Conservation (phyloP, 202 grass and related monocot species). For the Zoysia matrella region DNA sequence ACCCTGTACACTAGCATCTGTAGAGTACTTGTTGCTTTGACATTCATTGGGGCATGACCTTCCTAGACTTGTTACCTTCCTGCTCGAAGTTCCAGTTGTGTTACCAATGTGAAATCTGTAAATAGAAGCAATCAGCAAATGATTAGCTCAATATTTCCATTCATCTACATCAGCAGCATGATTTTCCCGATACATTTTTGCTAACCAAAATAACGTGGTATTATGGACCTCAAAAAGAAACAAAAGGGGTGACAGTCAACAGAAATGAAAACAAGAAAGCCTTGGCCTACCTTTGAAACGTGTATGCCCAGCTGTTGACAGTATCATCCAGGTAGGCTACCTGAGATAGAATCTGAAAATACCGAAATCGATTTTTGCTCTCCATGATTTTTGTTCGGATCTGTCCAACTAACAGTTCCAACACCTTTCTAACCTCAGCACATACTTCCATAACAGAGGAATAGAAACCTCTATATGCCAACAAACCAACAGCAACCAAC, state of each 20-base stretch:
- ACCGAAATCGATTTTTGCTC: constrained; percentile 66
- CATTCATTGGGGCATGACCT: constrained; percentile 37
- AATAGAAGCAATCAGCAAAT: constrained; percentile 32
- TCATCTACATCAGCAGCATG: constrained; percentile 28
- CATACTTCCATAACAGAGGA: constrained; percentile 80
- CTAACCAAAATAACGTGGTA: constrained; percentile 11
- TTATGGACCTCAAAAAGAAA: constrained; percentile 35
- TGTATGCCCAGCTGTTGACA: constrained; percentile 87
- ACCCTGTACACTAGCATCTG: constrained; percentile 38
- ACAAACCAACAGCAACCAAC: constrained; percentile 86
- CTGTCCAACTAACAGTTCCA: constrained; percentile 78
- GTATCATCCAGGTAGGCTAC: constrained; percentile 92
- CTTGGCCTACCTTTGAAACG: constrained; percentile 67
- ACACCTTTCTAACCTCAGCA: constrained; percentile 87
- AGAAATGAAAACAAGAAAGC: constrained; percentile 43
- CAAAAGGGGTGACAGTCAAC: constrained; percentile 33
- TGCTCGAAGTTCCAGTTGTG: constrained; percentile 48
- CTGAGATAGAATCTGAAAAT: constrained; percentile 82
- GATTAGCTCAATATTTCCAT: constrained; percentile 15
- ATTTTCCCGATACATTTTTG: constrained; percentile 12
- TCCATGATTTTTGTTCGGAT: constrained; percentile 76
- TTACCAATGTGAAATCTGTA: constrained; percentile 72
- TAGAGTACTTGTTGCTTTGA: constrained; percentile 22
- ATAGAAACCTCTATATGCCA: constrained; percentile 86
- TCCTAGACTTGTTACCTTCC: constrained; percentile 43